Conservation (phyloP, 2,329 filamentous ascomycete genomes). For the Exophiala alcalophila region DNA sequence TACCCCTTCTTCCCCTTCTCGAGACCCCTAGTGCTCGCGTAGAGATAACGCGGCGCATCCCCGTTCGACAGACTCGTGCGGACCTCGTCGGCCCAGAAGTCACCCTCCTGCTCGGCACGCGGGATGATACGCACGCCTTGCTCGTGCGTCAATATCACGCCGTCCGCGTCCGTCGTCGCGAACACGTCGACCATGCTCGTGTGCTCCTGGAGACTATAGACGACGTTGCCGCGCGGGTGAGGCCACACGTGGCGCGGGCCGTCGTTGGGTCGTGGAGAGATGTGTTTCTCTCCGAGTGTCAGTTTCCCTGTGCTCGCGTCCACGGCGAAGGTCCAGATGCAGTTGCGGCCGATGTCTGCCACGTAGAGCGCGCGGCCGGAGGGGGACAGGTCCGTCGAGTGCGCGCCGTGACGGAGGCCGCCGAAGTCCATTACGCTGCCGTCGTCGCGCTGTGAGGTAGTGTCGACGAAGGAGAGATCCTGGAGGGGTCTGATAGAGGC, state of each 20-base stretch:
- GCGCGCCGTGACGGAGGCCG: conserved; percentile 31
- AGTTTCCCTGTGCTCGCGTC: conserved; percentile 11
- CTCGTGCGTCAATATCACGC: conserved; percentile 20
- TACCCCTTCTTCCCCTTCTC: conserved; percentile 25
- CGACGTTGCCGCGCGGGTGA: conserved; percentile 26
- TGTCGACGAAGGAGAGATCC: conserved; percentile 26
- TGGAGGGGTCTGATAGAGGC: conserved; percentile 22
- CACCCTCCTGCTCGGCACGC: conserved; percentile 7
- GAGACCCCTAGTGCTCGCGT: conserved; percentile 29
- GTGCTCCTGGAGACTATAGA: conserved; percentile 31
- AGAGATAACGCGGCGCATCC: conserved; percentile 25
- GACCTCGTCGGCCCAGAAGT: conserved; percentile 32
- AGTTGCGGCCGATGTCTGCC: conserved; percentile 33
- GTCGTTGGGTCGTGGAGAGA: conserved; percentile 26
- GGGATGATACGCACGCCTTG: conserved; percentile 30
- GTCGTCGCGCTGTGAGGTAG: conserved; percentile 23
- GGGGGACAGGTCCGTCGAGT: conserved; percentile 32
- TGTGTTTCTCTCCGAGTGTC: conserved; percentile 27
- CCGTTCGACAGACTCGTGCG: conserved; percentile 24
- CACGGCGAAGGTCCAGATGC: conserved; percentile 31
- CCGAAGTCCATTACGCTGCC: conserved; percentile 31
- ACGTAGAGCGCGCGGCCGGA: conserved; percentile 30
- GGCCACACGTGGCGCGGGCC: conserved; percentile 31
- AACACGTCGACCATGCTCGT: conserved; percentile 31
- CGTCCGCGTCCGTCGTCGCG: conserved; percentile 9